Percentiles rank a stretch among this genome's conserved stretches.
These are phyloP conservation scores for Tuber borchii DNA, from an alignment of 495 filamentous ascomycete species.

Conservation along the genomic window DNA sequence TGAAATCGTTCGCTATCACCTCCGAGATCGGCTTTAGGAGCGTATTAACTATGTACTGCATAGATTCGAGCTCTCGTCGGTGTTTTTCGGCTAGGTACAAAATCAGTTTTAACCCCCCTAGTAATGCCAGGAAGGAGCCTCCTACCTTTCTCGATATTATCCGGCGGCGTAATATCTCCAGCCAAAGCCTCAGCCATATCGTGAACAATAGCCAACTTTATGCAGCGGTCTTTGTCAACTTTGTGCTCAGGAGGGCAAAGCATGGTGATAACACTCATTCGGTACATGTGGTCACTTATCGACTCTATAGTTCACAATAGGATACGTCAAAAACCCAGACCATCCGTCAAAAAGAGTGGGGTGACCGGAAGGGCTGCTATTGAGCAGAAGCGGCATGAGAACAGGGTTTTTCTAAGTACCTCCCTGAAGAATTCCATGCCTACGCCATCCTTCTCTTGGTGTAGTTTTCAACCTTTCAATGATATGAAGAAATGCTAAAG, in stretches of 20 bases:
- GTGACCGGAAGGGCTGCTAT: background rate
- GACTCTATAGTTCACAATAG: constrained; percentile 52
- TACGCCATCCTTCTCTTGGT: constrained; percentile 90
- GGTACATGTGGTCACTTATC: constrained; percentile 98
- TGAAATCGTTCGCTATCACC: constrained; percentile 59
- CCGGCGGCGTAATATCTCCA: constrained; percentile 90
- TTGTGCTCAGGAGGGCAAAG: constrained; percentile 74
- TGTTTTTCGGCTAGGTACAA: constrained; percentile 60
- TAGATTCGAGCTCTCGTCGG: constrained; percentile 74
- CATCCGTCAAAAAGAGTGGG: background rate
- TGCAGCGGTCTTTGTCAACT: constrained; percentile 75
- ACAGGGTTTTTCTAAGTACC: constrained; percentile 14
- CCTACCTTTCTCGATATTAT: constrained; percentile 55
- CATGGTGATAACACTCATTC: constrained; percentile 95
- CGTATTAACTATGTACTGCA: constrained; percentile 72
- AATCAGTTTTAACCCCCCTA: background rate
- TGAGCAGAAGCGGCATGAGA: background rate
- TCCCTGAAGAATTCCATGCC: constrained; percentile 63
- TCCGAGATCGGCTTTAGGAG: constrained; percentile 70
- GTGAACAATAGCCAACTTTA: constrained; percentile 87
- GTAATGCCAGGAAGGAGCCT: background rate
- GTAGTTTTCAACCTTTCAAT: constrained; percentile 89
- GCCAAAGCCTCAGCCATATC: constrained; percentile 96
- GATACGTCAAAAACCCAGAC: background rate
- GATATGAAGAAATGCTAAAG: constrained; percentile 86